Percentiles rank a stretch among this genome's conserved stretches.
Conservation (phyloP, 805 yeast genomes). For the Yamadazyma kitorensis region DNA sequence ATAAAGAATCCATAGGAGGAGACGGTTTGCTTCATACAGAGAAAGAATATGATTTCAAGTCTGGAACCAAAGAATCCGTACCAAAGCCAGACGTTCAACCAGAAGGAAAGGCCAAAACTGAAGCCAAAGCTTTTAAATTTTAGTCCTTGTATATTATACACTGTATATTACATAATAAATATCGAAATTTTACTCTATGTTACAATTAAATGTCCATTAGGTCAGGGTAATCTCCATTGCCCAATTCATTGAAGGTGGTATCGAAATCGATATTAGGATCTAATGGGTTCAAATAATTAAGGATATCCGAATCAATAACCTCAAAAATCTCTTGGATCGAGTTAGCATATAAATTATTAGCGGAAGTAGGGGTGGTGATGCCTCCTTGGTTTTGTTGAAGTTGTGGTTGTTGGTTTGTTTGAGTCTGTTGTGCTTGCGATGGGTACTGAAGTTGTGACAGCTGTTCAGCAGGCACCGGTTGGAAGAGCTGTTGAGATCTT, state of each 20-base stretch:
- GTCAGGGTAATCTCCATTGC: not conserved
- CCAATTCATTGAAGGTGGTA: constrained; percentile 7
- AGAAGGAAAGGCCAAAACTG: constrained; percentile 3
- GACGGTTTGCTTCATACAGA: constrained; percentile 12
- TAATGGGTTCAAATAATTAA: constrained; percentile 26
- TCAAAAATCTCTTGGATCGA: constrained; percentile 26
- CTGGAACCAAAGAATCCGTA: not conserved
- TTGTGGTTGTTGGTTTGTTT: not conserved
- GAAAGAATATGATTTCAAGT: constrained; percentile 12
- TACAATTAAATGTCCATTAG: not conserved
- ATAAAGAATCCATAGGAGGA: constrained; percentile 7
- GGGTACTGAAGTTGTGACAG: not conserved
- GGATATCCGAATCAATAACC: constrained; percentile 28
- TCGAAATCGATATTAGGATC: constrained; percentile 20
- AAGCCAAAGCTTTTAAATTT: constrained; percentile 12
- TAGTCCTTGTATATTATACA: constrained; percentile 6
- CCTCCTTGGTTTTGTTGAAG: no score
- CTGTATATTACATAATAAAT: constrained; percentile 1
- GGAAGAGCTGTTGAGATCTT: no score
- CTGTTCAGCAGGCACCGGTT: not conserved
- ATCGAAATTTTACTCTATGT: constrained; percentile 1
- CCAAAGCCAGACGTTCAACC: constrained; percentile 2
- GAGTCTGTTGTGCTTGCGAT: not conserved
- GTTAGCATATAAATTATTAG: constrained; percentile 10
- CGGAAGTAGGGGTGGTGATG: constrained; percentile 1